Conservation (phyloP, 306 rosid genomes). For the Rosa chinensis region DNA sequence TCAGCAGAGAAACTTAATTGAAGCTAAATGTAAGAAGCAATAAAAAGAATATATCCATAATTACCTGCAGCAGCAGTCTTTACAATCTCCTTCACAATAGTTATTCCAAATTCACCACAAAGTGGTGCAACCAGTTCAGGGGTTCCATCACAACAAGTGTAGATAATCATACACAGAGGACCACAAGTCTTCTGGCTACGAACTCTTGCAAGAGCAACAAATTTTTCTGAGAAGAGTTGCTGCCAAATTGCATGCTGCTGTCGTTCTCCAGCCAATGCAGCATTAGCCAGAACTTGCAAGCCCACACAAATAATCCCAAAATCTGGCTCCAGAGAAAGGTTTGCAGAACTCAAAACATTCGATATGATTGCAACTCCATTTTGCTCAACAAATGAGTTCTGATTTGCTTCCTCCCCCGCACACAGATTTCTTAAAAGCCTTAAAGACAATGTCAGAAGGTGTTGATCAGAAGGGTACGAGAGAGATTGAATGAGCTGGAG, state of each 20-base stretch:
- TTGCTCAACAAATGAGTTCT: slow-evolving; percentile 49
- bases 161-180: slow-evolving; percentile 71
- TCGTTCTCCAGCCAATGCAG: slow-evolving; percentile 62
- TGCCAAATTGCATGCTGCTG: slow-evolving; percentile 67
- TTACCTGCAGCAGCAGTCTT: slow-evolving; percentile 57
- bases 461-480: slow-evolving; percentile 20
- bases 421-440: slow-evolving; percentile 69
- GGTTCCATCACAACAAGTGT: slow-evolving; percentile 50
- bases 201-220: slow-evolving; percentile 49
- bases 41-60: background rate
- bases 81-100: slow-evolving; percentile 46
- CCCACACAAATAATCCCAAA: slow-evolving; percentile 47
- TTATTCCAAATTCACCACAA: slow-evolving; percentile 47
- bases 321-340: slow-evolving; percentile 31
- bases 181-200: slow-evolving; percentile 49
- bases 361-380: slow-evolving; percentile 50
- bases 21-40: slow-evolving; percentile 6
- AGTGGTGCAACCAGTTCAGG: slow-evolving; percentile 40
- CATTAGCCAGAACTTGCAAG: slow-evolving; percentile 76
- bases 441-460: slow-evolving; percentile 38
- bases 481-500: slow-evolving; percentile 34
- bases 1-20: slow-evolving; percentile 1
- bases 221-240: slow-evolving; percentile 39
- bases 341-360: slow-evolving; percentile 38
- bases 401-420: slow-evolving; percentile 62